Evolutionary conservation across 1,139 yeast species (phyloP).

Genomic region (Arxiozyma bovina): DNA sequence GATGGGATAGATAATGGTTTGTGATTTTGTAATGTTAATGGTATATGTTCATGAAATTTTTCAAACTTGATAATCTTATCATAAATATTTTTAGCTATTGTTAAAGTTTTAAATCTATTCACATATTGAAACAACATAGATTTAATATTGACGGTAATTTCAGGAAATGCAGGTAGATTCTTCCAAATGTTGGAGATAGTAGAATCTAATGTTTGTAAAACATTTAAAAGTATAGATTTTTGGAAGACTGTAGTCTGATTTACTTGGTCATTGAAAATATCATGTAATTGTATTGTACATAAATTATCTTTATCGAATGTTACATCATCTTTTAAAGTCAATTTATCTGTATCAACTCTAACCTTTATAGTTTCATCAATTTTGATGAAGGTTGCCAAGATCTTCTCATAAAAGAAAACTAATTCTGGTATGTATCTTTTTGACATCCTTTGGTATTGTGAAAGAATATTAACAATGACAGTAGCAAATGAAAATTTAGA

Average conservation of each 20-base stretch:
- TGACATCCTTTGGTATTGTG: slow-evolving; percentile 69
- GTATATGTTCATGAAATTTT: slow-evolving; percentile 52
- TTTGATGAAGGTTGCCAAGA: slow-evolving; percentile 41
- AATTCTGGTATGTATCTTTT: slow-evolving; percentile 81
- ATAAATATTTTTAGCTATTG: slow-evolving; percentile 27
- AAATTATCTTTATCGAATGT: slow-evolving; percentile 10
- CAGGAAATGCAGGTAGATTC: slow-evolving; percentile 55
- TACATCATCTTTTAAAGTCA: slow-evolving; percentile 18
- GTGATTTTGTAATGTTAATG: slow-evolving; percentile 81
- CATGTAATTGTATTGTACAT: slow-evolving; percentile 16
- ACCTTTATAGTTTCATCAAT: slow-evolving; percentile 10
- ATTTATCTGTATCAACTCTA: slow-evolving; percentile 19
- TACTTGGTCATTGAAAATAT: slow-evolving; percentile 18
- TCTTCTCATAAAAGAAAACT: slow-evolving; percentile 47
- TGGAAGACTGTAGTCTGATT: slow-evolving; percentile 23
- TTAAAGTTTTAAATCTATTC: slow-evolving; percentile 19
- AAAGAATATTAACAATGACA: slow-evolving; percentile 52
- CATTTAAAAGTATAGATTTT: slow-evolving; percentile 30
- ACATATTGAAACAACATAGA: slow-evolving; percentile 18
- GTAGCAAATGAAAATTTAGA: slow-evolving; percentile 43
- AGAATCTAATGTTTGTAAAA: slow-evolving; percentile 26
- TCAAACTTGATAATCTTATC: slow-evolving; percentile 42
- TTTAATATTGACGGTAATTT: slow-evolving; percentile 32
- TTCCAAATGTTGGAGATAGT: slow-evolving; percentile 45
- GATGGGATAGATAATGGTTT: slow-evolving; percentile 78